Conservation (phyloP, 345 rosid species). For the Lepidium didymum region DNA sequence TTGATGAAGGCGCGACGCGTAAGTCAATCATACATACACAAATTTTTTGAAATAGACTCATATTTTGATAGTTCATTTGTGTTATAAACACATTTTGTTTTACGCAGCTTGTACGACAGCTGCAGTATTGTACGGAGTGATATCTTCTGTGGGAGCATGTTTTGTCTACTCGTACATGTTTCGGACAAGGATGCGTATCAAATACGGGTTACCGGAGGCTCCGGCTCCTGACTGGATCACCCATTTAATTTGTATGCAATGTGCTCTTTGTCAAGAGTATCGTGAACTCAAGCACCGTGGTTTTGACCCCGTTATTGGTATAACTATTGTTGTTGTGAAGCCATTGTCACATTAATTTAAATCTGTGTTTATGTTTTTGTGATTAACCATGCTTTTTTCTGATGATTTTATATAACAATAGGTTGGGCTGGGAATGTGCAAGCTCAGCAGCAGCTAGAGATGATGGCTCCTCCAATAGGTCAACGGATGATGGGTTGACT, state of each 20-base stretch:
- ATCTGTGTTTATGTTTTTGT: background rate
- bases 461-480: slow-evolving; percentile 21
- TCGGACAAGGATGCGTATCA: slow-evolving; percentile 40
- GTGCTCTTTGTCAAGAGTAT: slow-evolving; percentile 56
- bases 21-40: slow-evolving; percentile 3
- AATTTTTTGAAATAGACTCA: background rate
- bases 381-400: background rate
- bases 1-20: slow-evolving; percentile 28
- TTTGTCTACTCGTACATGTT: slow-evolving; percentile 39
- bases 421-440: slow-evolving; percentile 22
- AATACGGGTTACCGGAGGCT: slow-evolving; percentile 40
- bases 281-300: slow-evolving; percentile 53
- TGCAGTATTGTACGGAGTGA: slow-evolving; percentile 32
- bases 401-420: background rate
- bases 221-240: slow-evolving; percentile 52
- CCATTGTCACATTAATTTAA: background rate
- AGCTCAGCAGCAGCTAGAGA: slow-evolving; percentile 7
- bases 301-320: slow-evolving; percentile 50
- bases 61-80: background rate
- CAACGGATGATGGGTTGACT: slow-evolving; percentile 30
- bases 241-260: slow-evolving; percentile 39
- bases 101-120: slow-evolving; percentile 36
- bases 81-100: background rate
- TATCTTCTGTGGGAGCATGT: slow-evolving; percentile 13
- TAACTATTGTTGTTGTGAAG: background rate